Conservation (phyloP, 352 stramenopile species). For the Thalassiosira ordinaria region DNA sequence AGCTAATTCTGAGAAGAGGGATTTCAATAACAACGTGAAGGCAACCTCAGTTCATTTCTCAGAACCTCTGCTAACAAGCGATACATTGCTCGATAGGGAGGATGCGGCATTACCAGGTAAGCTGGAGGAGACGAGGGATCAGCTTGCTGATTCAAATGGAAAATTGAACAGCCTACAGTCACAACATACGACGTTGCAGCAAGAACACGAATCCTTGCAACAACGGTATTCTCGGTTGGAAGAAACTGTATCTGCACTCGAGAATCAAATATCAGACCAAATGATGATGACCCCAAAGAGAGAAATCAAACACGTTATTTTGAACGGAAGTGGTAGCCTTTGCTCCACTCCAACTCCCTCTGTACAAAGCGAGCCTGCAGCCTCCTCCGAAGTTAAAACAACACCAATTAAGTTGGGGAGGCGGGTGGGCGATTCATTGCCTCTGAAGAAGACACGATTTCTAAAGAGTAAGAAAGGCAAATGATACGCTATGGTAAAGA, state of each 20-base stretch:
- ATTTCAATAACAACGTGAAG: no score
- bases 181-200: slow-evolving; percentile 12
- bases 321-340: slow-evolving; percentile 8
- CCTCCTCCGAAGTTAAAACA: slow-evolving; percentile 2
- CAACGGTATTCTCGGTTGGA: slow-evolving; percentile 13
- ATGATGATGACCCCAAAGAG: not conserved
- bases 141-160: slow-evolving; percentile 10
- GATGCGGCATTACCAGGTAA: no score
- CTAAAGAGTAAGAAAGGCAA: slow-evolving; percentile 5
- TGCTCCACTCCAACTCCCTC: slow-evolving; percentile 26
- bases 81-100: no score
- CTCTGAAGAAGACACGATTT: slow-evolving; percentile 16
- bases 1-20: no score
- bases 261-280: slow-evolving; percentile 1
- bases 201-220: slow-evolving; percentile 21
- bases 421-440: slow-evolving; percentile 2
- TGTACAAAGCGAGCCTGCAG: slow-evolving; percentile 15
- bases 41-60: slow-evolving; percentile 4
- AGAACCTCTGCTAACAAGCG: no score
- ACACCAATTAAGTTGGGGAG: slow-evolving; percentile 2
- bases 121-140: no score
- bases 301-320: not conserved
- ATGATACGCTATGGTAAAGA: not conserved
- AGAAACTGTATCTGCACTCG: slow-evolving; percentile 10
- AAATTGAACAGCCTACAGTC: slow-evolving; percentile 16